Conservation (phyloP, 495 filamentous ascomycete genomes). For the Hyphodiscus hymeniophilus region DNA sequence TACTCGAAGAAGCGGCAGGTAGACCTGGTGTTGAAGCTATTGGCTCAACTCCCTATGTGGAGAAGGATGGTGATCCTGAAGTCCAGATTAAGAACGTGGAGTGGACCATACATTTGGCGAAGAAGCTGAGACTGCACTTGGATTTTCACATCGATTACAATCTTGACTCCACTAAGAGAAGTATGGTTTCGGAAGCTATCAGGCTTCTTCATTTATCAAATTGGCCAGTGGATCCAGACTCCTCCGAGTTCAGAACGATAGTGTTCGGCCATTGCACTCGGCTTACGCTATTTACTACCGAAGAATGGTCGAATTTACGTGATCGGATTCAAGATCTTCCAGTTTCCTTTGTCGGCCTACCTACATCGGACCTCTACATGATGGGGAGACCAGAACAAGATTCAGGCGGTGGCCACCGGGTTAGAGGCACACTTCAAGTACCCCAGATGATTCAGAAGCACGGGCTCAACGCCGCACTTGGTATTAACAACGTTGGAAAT, state of each 20-base stretch:
- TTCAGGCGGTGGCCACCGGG: slow-evolving; percentile 24
- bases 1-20: slow-evolving; percentile 41
- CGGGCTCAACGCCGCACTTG: slow-evolving; percentile 49
- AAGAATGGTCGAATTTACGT: slow-evolving; percentile 42
- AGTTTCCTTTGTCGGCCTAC: slow-evolving; percentile 62
- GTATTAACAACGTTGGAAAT: slow-evolving; percentile 74
- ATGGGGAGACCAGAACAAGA: slow-evolving; percentile 40
- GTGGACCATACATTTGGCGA: slow-evolving; percentile 49
- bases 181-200: slow-evolving; percentile 47
- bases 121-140: slow-evolving; percentile 44
- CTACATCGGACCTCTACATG: slow-evolving; percentile 70
- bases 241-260: slow-evolving; percentile 36
- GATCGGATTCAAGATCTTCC: slow-evolving; percentile 43
- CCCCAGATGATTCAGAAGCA: slow-evolving; percentile 54
- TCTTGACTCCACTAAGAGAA: slow-evolving; percentile 37
- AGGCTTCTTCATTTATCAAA: slow-evolving; percentile 33
- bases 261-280: slow-evolving; percentile 65
- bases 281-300: slow-evolving; percentile 45
- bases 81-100: slow-evolving; percentile 50
- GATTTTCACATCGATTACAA: slow-evolving; percentile 74
- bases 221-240: slow-evolving; percentile 32
- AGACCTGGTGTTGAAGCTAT: slow-evolving; percentile 47
- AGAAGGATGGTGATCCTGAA: slow-evolving; percentile 32
- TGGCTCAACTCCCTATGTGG: slow-evolving; percentile 67
- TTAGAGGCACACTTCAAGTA: slow-evolving; percentile 54